phyloP scores from a whole-genome alignment of 768 basidiomycete genomes.

The Leucocoprinus leucothites region DNA sequence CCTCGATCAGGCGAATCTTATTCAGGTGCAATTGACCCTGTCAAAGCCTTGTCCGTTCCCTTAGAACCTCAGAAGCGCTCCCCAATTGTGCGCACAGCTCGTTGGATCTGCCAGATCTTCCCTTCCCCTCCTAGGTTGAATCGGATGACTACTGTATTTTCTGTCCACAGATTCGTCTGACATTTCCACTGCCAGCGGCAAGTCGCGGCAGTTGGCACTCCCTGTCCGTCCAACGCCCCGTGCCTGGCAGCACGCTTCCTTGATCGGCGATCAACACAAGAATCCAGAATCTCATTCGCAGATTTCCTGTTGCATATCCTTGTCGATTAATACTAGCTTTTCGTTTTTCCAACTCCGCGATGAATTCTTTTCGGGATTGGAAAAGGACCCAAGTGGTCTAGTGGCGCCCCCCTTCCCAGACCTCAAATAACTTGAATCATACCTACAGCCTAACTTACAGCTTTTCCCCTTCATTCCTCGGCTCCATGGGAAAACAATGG shows the following conservation, averaged over 20 bases:
- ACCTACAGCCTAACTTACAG: constrained; percentile 16
- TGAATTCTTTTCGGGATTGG: neutral
- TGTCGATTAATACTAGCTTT: constrained; percentile 12
- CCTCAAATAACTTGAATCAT: constrained; percentile 21
- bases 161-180: constrained; percentile 8
- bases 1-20: constrained; percentile 37
- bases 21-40: constrained; percentile 30
- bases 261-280: constrained; percentile 63
- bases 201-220: constrained; percentile 32
- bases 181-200: constrained; percentile 24
- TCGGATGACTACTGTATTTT: constrained; percentile 1
- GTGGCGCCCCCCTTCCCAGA: constrained; percentile 27
- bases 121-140: constrained; percentile 12
- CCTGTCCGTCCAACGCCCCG: constrained; percentile 17
- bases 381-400: constrained; percentile 29
- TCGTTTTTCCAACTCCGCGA: constrained; percentile 28
- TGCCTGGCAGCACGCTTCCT: constrained; percentile 39
- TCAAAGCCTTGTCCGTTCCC: constrained; percentile 20
- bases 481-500: constrained; percentile 18
- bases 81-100: neutral
- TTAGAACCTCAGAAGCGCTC: constrained; percentile 10
- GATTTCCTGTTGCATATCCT: constrained; percentile 16
- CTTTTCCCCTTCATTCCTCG: constrained; percentile 18
- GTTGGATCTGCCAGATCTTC: constrained; percentile 2
- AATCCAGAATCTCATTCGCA: constrained; percentile 30